Percentiles rank a stretch among this genome's conserved stretches.
Evolutionary conservation across 345 rosid genomes (phyloP).

Genomic region (Heritiera littoralis): DNA sequence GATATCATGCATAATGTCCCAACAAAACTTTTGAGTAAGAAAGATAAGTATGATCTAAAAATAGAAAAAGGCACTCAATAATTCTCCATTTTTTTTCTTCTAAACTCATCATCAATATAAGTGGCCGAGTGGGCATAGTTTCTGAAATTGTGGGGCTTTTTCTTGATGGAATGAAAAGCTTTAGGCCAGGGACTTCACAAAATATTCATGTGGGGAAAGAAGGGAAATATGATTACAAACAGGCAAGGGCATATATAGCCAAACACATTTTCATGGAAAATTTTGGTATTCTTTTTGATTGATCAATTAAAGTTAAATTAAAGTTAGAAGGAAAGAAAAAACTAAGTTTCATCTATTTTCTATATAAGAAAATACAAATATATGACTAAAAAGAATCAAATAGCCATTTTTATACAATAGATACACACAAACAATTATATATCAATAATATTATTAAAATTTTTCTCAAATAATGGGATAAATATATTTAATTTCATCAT

Average conservation of each 20-base stretch:
- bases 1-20: not conserved
- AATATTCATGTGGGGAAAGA: not conserved
- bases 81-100: not conserved
- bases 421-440: too few species aligned
- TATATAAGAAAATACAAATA: too few species aligned
- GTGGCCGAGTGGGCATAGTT: not conserved
- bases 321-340: too few species aligned
- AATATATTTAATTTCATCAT: too few species aligned
- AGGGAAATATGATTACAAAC: not conserved
- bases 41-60: not conserved
- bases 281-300: too few species aligned
- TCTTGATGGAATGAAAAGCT: not conserved
- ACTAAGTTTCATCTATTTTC: too few species aligned
- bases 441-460: too few species aligned
- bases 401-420: too few species aligned
- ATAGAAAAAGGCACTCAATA: slow-evolving; percentile 1
- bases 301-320: too few species aligned
- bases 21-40: not conserved
- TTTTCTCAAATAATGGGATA: too few species aligned
- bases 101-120: not conserved
- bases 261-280: too few species aligned
- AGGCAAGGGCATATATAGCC: not conserved
- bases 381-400: too few species aligned
- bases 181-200: not conserved
- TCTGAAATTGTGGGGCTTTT: not conserved